Evolutionary conservation across 2,329 filamentous ascomycete genomes (phyloP).

Genomic region (Colletotrichum chlorophyti): DNA sequence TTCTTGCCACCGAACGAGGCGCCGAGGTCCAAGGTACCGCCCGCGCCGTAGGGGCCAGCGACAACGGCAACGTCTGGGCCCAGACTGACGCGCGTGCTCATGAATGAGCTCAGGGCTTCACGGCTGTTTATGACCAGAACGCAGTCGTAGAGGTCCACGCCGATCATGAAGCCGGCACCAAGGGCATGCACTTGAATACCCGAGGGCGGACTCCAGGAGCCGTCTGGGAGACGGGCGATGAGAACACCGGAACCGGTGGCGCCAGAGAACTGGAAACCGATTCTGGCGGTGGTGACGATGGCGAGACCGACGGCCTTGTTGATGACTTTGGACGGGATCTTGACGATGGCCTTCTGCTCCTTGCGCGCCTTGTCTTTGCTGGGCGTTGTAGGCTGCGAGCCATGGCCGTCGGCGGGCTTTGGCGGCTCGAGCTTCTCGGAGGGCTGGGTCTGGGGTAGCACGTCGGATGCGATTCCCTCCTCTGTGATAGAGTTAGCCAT

Average conservation of each 20-base stretch:
- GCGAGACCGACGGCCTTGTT: constrained; percentile 71
- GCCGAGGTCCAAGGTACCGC: constrained; percentile 72
- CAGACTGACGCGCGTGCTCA: constrained; percentile 75
- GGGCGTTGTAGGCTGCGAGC: constrained; percentile 30
- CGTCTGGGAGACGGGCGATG: constrained; percentile 67
- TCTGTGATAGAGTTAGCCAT: constrained; percentile 39
- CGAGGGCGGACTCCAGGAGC: constrained; percentile 80
- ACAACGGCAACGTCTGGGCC: constrained; percentile 81
- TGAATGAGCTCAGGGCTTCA: constrained; percentile 79
- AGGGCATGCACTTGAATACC: constrained; percentile 84
- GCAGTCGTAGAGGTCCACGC: constrained; percentile 88
- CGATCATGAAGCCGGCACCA: constrained; percentile 80
- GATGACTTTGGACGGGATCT: constrained; percentile 66
- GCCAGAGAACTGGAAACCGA: constrained; percentile 70
- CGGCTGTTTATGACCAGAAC: constrained; percentile 85
- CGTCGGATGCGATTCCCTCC: constrained; percentile 58
- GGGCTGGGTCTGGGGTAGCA: constrained; percentile 31
- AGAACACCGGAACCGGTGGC: constrained; percentile 72
- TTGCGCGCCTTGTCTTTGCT: constrained; percentile 33
- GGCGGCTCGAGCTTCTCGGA: constrained; percentile 31
- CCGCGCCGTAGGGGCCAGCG: constrained; percentile 73
- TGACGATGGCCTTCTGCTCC: constrained; percentile 56
- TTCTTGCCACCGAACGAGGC: constrained; percentile 32
- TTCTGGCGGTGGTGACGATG: constrained; percentile 75
- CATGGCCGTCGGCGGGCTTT: constrained; percentile 26